Conservation (phyloP, 345 rosid genomes). For the Syzygium oleosum region DNA sequence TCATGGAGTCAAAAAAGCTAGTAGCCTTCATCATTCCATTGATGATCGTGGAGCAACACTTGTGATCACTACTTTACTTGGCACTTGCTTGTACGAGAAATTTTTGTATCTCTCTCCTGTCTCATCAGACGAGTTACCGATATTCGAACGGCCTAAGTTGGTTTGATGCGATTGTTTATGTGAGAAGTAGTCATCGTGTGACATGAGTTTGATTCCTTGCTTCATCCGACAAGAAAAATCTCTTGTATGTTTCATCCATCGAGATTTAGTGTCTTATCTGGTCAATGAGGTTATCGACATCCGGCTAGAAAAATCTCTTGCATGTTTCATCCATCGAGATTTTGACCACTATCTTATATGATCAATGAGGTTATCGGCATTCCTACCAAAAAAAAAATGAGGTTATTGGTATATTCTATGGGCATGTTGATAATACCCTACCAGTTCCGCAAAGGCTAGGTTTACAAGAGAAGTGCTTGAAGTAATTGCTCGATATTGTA, state of each 20-base stretch:
- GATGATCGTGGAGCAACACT: not conserved
- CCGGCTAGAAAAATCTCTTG: not conserved
- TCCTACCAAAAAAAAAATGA: too few species aligned
- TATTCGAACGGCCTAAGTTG: not conserved
- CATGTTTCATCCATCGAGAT: not conserved
- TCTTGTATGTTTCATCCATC: not conserved
- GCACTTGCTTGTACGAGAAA: not conserved
- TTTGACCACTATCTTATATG: not conserved
- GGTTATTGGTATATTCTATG: too few species aligned
- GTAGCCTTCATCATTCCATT: not conserved
- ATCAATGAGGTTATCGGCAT: not conserved
- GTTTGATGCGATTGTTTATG: not conserved
- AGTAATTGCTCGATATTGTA: not conserved
- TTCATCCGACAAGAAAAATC: not conserved
- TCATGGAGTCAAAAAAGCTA: not conserved
- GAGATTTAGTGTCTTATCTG: not conserved
- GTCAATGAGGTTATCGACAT: too few species aligned
- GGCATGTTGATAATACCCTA: not conserved
- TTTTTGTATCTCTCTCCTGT: not conserved
- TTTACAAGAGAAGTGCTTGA: not conserved
- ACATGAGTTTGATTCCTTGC: not conserved
- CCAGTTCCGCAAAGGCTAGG: not conserved
- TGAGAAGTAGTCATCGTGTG: not conserved
- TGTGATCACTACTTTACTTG: not conserved
- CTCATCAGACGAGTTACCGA: not conserved